Evolutionary conservation across 352 stramenopile genomes (phyloP).

Genomic region (Globisporangium uncinulatum): DNA sequence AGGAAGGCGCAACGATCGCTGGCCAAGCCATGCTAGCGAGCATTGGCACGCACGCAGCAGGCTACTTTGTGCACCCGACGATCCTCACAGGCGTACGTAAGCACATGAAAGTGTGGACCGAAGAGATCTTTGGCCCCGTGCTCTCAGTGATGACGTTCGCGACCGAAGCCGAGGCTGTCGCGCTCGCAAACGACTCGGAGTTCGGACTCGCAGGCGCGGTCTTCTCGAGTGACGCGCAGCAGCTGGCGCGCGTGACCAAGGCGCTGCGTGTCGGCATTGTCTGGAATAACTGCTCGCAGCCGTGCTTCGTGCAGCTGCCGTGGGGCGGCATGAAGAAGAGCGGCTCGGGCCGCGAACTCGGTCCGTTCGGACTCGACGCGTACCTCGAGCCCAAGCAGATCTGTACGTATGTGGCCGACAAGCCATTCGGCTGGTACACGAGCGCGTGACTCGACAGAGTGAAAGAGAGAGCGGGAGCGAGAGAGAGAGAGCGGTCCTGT

Average conservation of each 20-base stretch:
- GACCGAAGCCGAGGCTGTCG: slow-evolving; percentile 77
- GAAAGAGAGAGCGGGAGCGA: neutral
- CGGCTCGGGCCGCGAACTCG: slow-evolving; percentile 67
- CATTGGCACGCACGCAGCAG: slow-evolving; percentile 18
- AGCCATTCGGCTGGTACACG: slow-evolving; percentile 60
- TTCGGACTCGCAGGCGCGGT: slow-evolving; percentile 74
- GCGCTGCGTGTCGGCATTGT: slow-evolving; percentile 48
- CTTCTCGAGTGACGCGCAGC: slow-evolving; percentile 46
- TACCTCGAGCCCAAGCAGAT: slow-evolving; percentile 75
- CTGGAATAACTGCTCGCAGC: slow-evolving; percentile 70
- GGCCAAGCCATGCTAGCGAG: slow-evolving; percentile 22
- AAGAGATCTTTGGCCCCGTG: slow-evolving; percentile 90
- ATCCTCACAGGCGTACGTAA: slow-evolving; percentile 61
- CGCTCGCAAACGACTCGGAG: slow-evolving; percentile 61
- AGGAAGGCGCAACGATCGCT: slow-evolving; percentile 47
- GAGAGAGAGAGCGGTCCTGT: slow-evolving; percentile 46
- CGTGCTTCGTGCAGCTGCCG: slow-evolving; percentile 50
- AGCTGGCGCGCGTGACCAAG: slow-evolving; percentile 57
- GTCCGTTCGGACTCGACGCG: slow-evolving; percentile 49
- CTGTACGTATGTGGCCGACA: slow-evolving; percentile 63
- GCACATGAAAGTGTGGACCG: slow-evolving; percentile 69
- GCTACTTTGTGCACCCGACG: slow-evolving; percentile 75
- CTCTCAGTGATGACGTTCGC: slow-evolving; percentile 83
- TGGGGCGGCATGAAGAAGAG: slow-evolving; percentile 86
- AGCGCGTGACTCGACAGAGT: slow-evolving; percentile 11